phyloP scores from a whole-genome alignment of 2,329 filamentous ascomycete species.

The Parasarocladium wereldwijsianum region DNA sequence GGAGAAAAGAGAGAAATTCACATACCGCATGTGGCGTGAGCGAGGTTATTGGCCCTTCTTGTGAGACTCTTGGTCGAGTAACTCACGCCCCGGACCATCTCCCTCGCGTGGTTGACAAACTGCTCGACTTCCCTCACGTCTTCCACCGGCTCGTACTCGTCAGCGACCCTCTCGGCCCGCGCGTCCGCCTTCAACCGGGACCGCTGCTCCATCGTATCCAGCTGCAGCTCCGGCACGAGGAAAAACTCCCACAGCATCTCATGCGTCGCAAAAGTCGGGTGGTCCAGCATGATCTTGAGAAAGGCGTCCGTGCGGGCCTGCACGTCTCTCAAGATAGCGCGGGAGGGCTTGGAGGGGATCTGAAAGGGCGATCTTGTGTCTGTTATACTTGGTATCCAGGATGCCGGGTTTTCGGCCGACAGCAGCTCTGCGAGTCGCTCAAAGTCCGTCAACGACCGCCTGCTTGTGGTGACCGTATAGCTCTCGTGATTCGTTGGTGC shows the following conservation, averaged over 20 bases:
- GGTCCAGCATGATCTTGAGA: constrained; percentile 68
- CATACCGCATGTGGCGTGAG: constrained; percentile 47
- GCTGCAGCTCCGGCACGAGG: constrained; percentile 83
- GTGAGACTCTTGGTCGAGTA: constrained; percentile 71
- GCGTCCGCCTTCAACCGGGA: constrained; percentile 76
- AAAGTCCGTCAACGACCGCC: constrained; percentile 77
- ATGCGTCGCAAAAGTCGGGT: constrained; percentile 88
- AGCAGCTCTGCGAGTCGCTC: constrained; percentile 78
- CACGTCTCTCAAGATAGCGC: constrained; percentile 73
- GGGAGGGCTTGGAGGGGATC: constrained; percentile 80
- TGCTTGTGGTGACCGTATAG: constrained; percentile 89
- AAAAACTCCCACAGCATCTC: constrained; percentile 99
- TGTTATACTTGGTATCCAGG: constrained; percentile 73
- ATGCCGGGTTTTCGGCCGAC: constrained; percentile 80
- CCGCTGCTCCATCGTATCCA: constrained; percentile 77
- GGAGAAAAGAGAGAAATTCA: too few species aligned
- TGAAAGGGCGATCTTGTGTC: constrained; percentile 80
- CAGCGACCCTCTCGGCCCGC: constrained; percentile 67
- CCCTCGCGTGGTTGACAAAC: constrained; percentile 80
- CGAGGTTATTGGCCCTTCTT: constrained; percentile 60
- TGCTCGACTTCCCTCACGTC: constrained; percentile 82
- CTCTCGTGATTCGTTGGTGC: constrained; percentile 68
- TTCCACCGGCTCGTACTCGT: constrained; percentile 75
- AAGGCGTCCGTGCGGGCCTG: constrained; percentile 81
- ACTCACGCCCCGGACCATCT: constrained; percentile 76